Evolutionary conservation across 2,329 filamentous ascomycete genomes (phyloP), one percentile per base, ranked within the genome.

Genomic region (Hymenoscyphus fructigenus): DNA sequence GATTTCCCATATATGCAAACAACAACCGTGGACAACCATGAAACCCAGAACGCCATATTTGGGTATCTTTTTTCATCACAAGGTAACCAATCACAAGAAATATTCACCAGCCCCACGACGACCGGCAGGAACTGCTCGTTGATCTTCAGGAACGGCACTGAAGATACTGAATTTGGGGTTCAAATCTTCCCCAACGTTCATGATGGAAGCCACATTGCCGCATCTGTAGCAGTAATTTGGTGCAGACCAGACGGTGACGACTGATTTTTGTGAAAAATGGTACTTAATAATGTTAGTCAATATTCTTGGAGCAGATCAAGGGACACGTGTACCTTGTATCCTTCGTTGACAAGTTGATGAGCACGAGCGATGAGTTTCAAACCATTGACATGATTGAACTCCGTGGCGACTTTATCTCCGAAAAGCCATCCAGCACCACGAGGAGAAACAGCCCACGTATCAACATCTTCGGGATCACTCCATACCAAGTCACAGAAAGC

Each of bases 81-180:
- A 57, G 28, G 28, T 57, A 57, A 50, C 26, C 50, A 56, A 47
- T 69, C 69, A 76, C 67, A 91, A 79, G 79, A 91, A 91, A 79
- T 91, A 91, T 75, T 91, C 88, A 61, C 85, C 86, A 17, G 88
- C 86, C 32, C 88, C 87, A 68, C 87, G 82, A 55, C 88, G 83
- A 63, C 85, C 91, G 12, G 89, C 87, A 1, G 92, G 92, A 9
- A 94, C 89, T 63, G 92, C 91, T 66, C 92, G 84, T 77, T 91
- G 85, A 71, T 95, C 89, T 73, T 95, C 92, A 0, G 92, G 91
- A n/a, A 96, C 92, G 36, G 92, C 92, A 34, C 88, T 90, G 81
- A 96, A 96, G 74, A 96, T 95, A 77, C 90, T 95, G 81, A 99
- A 99, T 73, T 91, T 92, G 36, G 94, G 93, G 66, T 92, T 88